Evolutionary conservation across 2,329 filamentous ascomycete genomes (phyloP).

Genomic region (Xylariaceae sp.): DNA sequence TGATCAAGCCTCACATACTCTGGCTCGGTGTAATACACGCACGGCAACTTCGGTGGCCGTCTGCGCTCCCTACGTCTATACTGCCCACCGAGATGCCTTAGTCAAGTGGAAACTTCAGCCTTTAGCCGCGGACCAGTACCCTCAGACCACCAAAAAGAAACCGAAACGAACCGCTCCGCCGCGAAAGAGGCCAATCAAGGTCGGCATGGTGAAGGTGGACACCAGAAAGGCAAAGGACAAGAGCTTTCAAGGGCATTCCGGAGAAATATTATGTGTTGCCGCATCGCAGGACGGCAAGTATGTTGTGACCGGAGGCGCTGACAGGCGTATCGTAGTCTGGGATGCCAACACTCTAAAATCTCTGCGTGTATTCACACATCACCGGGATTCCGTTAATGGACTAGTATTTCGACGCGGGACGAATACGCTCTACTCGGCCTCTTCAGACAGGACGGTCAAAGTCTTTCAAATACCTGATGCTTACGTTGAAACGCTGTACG

Average conservation of each 20-base stretch:
- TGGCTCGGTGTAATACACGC: slow-evolving; percentile 72
- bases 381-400: slow-evolving; percentile 79
- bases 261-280: slow-evolving; percentile 73
- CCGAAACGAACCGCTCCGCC: slow-evolving; percentile 52
- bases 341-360: slow-evolving; percentile 72
- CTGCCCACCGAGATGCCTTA: slow-evolving; percentile 77
- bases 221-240: slow-evolving; percentile 53
- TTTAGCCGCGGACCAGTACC: slow-evolving; percentile 52
- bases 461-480: slow-evolving; percentile 89
- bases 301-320: slow-evolving; percentile 81
- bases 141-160: slow-evolving; percentile 50
- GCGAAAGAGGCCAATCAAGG: slow-evolving; percentile 53
- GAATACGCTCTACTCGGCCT: slow-evolving; percentile 88
- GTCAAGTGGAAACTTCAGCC: slow-evolving; percentile 85
- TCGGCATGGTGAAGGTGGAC: slow-evolving; percentile 57
- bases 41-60: slow-evolving; percentile 73
- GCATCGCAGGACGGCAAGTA: slow-evolving; percentile 85
- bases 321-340: slow-evolving; percentile 82
- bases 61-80: slow-evolving; percentile 68
- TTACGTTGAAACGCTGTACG: slow-evolving; percentile 85
- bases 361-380: slow-evolving; percentile 79
- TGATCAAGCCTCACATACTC: slow-evolving; percentile 55
- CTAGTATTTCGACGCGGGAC: slow-evolving; percentile 77
- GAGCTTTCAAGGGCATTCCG: slow-evolving; percentile 69
- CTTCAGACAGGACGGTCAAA: slow-evolving; percentile 88